Percentiles rank a stretch among this genome's conserved stretches.
Evolutionary conservation across 768 basidiomycete species (phyloP).

Genomic region (Leccinum olivaceopallidum): DNA sequence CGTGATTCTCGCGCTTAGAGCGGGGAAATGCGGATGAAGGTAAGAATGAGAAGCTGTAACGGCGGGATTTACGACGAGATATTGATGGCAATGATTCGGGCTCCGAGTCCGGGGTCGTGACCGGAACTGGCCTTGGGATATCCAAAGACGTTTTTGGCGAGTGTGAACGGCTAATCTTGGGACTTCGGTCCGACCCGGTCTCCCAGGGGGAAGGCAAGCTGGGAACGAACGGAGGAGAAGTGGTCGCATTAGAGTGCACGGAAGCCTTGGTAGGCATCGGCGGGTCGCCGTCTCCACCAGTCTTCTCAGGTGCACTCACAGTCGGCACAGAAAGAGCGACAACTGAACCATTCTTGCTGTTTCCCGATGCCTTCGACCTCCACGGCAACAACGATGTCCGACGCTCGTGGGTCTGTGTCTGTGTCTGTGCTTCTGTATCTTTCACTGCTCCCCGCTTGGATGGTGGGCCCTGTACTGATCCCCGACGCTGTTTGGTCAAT

Average conservation of each 20-base stretch:
- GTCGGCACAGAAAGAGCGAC: neutral
- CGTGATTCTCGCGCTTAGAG: constrained; percentile 21
- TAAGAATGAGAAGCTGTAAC: constrained; percentile 30
- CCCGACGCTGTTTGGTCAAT: constrained; percentile 23
- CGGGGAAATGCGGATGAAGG: constrained; percentile 20
- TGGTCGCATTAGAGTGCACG: neutral
- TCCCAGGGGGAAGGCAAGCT: neutral
- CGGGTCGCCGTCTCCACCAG: neutral
- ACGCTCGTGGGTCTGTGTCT: constrained; percentile 12
- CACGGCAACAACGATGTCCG: constrained; percentile 23
- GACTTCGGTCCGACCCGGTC: neutral
- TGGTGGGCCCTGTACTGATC: neutral
- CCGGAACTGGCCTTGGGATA: neutral
- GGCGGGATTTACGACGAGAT: constrained; percentile 13
- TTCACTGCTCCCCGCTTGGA: neutral
- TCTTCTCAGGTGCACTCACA: neutral
- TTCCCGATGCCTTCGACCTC: constrained; percentile 17
- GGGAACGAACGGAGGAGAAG: neutral
- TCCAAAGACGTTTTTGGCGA: neutral
- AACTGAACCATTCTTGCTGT: constrained; percentile 1
- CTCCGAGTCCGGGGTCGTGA: neutral
- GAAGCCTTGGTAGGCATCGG: neutral
- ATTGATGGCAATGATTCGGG: neutral
- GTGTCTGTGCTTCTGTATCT: neutral
- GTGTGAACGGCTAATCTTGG: neutral